Evolutionary conservation across 805 yeast genomes (phyloP), one percentile per base, ranked within the genome.

Genomic region (Candida caryicola): DNA sequence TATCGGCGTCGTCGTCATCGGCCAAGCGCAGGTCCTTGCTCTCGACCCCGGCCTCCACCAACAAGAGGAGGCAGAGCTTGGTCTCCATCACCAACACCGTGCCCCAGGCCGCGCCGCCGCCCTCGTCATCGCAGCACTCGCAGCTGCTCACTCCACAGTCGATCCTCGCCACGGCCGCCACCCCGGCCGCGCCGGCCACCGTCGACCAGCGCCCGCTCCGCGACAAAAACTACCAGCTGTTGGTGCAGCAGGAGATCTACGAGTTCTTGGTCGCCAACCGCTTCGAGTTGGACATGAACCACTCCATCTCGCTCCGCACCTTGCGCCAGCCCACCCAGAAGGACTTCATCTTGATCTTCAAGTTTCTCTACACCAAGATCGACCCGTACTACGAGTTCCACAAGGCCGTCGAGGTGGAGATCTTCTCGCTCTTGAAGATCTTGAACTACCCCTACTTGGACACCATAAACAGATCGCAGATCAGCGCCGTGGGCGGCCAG

Each of bases 401-500:
- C 13, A 77, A 76, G 52, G 71, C 85, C 12, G 73, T 85, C 23
- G 96, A 88, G 45, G 71, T 76, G 33, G 96, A 89, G 45, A 84
- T 88, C 3, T 83, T 81, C 44, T 71, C 75, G 14, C 62, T 86
- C 14, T 63, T 89, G 49, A 82, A 78, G 53, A 71, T 70, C 26
- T 57, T 88, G 43, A 77, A 76, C 34, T 89, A 89, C 51, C 96
- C 97, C 1, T 87, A 82, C 56, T 59, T 87, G 41, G 95, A 85
- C 29, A 69, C 85, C 0, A 80, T 90, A 28, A 85, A 83, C 58
- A 82, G 89, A 52, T 82, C 93, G 1, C 95, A 87, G 55, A 81
- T 89, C 27, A 79, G 89, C 27, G 96, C 96, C 0, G 96, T 87
- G 9, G 96, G 96, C 4, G 95, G 95, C 2, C 80, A 83, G 34